Conservation (phyloP, 1,139 yeast genomes). For the Taiozyma onychis region DNA sequence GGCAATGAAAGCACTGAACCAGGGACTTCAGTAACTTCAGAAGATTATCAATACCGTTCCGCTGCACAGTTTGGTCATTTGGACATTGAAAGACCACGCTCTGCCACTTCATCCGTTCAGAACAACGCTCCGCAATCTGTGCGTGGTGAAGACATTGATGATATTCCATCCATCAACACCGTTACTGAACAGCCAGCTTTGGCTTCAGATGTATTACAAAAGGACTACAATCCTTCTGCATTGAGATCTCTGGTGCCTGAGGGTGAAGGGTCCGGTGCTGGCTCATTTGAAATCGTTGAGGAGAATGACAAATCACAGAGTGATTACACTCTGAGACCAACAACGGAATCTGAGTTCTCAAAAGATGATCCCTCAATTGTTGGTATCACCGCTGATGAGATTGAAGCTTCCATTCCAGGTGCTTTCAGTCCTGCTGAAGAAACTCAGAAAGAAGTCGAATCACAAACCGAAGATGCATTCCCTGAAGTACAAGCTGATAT, state of each 20-base stretch:
- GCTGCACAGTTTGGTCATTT: slow-evolving; percentile 31
- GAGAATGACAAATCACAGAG: slow-evolving; percentile 15
- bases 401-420: slow-evolving; percentile 23
- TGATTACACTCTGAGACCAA: slow-evolving; percentile 11
- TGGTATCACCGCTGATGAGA: slow-evolving; percentile 6
- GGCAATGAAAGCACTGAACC: slow-evolving; percentile 32
- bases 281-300: slow-evolving; percentile 30
- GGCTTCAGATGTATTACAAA: slow-evolving; percentile 18
- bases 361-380: neutral
- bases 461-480: slow-evolving; percentile 1
- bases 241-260: slow-evolving; percentile 5
- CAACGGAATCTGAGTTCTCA: neutral
- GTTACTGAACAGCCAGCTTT: slow-evolving; percentile 15
- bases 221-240: slow-evolving; percentile 12
- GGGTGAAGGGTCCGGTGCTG: slow-evolving; percentile 20
- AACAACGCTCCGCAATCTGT: slow-evolving; percentile 90
- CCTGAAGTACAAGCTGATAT: neutral
- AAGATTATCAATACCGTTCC: slow-evolving; percentile 37
- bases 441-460: neutral
- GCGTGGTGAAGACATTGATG: slow-evolving; percentile 52
- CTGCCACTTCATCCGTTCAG: slow-evolving; percentile 85
- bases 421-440: slow-evolving; percentile 15
- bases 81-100: slow-evolving; percentile 64
- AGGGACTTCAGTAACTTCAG: slow-evolving; percentile 31
- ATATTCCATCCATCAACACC: slow-evolving; percentile 6